Percentiles rank a stretch among this genome's conserved stretches.
Evolutionary conservation across 2,329 filamentous ascomycete genomes (phyloP).

Genomic region (Fusarium chlamydosporum): DNA sequence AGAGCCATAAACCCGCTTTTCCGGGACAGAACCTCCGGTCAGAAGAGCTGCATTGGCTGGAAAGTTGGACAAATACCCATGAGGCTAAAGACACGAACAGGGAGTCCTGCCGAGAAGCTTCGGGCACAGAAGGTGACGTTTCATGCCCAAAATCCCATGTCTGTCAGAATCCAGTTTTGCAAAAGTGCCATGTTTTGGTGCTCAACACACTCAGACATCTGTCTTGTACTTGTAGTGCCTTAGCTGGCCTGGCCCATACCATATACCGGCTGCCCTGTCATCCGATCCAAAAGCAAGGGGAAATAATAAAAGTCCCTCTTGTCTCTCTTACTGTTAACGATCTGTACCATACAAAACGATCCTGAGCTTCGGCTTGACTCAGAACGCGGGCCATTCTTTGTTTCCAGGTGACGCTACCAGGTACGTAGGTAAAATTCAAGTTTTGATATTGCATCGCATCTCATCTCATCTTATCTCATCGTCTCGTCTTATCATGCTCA

Average conservation of each 20-base stretch:
- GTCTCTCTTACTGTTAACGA: conserved; percentile 9
- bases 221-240: background rate
- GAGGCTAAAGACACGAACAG: conserved; percentile 27
- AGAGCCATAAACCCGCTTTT: background rate
- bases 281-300: conserved; percentile 27
- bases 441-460: conserved; percentile 17
- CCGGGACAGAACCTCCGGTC: conserved; percentile 40
- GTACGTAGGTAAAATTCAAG: conserved; percentile 14
- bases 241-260: background rate
- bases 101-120: conserved; percentile 15
- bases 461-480: conserved; percentile 1
- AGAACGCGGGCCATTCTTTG: conserved; percentile 29
- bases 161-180: conserved; percentile 35
- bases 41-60: background rate
- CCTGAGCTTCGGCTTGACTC: conserved; percentile 22
- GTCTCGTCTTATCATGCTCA: conserved; percentile 2
- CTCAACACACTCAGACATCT: conserved; percentile 1
- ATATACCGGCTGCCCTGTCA: conserved; percentile 25
- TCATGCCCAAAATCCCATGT: conserved; percentile 41
- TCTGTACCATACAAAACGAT: conserved; percentile 11
- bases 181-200: conserved; percentile 44
- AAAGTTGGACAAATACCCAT: background rate
- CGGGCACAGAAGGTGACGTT: conserved; percentile 30
- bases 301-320: conserved; percentile 27
- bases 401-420: conserved; percentile 15